Evolutionary conservation across 179 eudicot species (phyloP).

Genomic region (Dionaea muscipula): DNA sequence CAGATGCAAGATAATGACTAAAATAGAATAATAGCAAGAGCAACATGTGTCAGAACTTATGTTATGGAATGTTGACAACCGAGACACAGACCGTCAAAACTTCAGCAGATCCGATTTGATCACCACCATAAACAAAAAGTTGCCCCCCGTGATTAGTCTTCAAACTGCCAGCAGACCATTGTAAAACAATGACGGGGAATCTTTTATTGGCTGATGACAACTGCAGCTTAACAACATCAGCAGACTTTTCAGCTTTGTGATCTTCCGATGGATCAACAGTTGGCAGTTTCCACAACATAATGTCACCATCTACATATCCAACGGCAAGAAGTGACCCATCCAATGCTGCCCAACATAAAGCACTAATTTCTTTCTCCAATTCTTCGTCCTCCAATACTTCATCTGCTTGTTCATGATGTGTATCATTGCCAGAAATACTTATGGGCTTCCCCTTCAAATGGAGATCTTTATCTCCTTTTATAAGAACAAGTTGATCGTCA

Average conservation of each 20-base stretch:
- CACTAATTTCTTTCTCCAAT: constrained; percentile 69
- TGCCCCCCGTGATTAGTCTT: constrained; percentile 38
- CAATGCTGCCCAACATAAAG: constrained; percentile 89
- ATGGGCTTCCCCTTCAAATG: constrained; percentile 23
- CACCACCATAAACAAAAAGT: constrained; percentile 93
- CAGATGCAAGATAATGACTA: too few species aligned
- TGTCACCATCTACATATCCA: constrained; percentile 96
- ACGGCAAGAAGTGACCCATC: constrained; percentile 88
- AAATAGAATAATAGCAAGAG: too few species aligned
- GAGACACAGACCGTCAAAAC: constrained; percentile 64
- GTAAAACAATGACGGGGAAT: constrained; percentile 83
- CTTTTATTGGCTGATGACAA: constrained; percentile 60
- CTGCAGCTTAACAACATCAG: constrained; percentile 57
- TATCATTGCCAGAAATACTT: constrained; percentile 20
- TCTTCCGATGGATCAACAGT: constrained; percentile 24
- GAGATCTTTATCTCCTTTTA: constrained; percentile 50
- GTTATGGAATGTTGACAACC: too few species aligned
- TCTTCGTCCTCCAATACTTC: constrained; percentile 27
- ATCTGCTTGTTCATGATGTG: constrained; percentile 18
- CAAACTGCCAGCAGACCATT: constrained; percentile 50
- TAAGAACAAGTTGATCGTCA: constrained; percentile 51
- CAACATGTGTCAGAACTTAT: too few species aligned
- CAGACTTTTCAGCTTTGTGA: constrained; percentile 34
- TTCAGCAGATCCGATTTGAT: constrained; percentile 89
- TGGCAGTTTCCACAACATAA: constrained; percentile 69